A percentile compares a stretch with the other conserved stretches of the same genome.
phyloP scores from a whole-genome alignment of 176 grass and related monocot species.

The Carex scoparia region DNA sequence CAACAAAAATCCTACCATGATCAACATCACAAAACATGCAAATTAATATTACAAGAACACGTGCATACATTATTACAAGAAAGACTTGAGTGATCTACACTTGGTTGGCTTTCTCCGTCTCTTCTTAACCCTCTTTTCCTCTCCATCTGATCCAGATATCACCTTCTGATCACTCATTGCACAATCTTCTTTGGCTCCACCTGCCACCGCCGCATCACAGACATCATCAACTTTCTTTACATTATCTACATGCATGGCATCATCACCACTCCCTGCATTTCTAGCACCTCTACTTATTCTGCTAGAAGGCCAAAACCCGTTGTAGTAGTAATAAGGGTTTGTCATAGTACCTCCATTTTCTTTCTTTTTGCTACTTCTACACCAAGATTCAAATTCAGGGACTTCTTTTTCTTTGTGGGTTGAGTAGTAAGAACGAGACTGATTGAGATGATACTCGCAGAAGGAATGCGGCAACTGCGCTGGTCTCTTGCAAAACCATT shows the following conservation, averaged over 20 bases:
- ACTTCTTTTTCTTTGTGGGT: background rate
- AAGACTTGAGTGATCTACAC: constrained; percentile 33
- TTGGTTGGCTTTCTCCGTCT: constrained; percentile 27
- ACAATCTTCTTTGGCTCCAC: background rate
- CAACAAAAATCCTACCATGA: background rate
- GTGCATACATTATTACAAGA: background rate
- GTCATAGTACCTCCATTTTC: background rate
- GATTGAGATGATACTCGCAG: constrained; percentile 5
- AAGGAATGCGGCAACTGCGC: background rate
- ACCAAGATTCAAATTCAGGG: background rate
- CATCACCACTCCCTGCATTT: background rate
- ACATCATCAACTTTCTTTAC: background rate
- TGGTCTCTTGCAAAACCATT: constrained; percentile 25
- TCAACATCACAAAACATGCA: background rate
- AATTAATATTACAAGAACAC: background rate
- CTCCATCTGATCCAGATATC: background rate
- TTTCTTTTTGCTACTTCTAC: background rate
- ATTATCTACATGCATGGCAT: background rate
- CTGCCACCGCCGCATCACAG: background rate
- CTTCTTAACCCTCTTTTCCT: constrained; percentile 23
- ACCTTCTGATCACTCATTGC: background rate
- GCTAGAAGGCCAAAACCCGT: background rate
- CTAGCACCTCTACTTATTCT: constrained; percentile 12
- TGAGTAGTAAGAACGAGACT: constrained; percentile 21
- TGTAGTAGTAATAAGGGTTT: constrained; percentile 7